Conservation (phyloP, 139 green algal species). For the Coccomyxa sp. region DNA sequence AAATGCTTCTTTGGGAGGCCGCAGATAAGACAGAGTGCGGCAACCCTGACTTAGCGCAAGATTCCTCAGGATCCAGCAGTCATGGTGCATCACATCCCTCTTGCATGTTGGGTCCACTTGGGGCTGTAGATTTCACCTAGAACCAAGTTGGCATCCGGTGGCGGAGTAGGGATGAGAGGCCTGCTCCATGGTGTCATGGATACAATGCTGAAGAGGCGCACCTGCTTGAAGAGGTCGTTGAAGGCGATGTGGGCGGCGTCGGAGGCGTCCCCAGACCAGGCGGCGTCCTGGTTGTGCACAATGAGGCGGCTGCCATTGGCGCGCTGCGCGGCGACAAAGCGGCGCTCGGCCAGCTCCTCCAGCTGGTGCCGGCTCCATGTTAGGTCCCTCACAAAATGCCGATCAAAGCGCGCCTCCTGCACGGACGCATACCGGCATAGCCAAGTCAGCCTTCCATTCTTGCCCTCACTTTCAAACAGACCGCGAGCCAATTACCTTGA, state of each 20-base stretch:
- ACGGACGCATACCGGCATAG: neutral
- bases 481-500: too few relatives aligned
- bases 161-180: too few relatives aligned
- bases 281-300: neutral
- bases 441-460: neutral
- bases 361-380: constrained; percentile 85
- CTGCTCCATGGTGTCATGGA: too few relatives aligned
- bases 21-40: too few relatives aligned
- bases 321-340: constrained; percentile 52
- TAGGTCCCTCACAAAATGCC: constrained; percentile 87
- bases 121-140: too few relatives aligned
- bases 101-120: too few relatives aligned
- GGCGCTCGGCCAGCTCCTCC: constrained; percentile 82
- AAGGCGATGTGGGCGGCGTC: constrained; percentile 35
- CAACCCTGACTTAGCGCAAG: too few relatives aligned
- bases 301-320: neutral
- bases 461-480: too few relatives aligned
- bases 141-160: too few relatives aligned
- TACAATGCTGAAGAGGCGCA: constrained; percentile 4
- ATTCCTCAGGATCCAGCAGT: too few relatives aligned
- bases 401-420: constrained; percentile 71
- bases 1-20: too few relatives aligned
- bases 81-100: too few relatives aligned
- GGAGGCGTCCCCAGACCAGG: neutral
- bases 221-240: constrained; percentile 80